These are phyloP conservation scores for Mrakia gelida DNA, from an alignment of 768 basidiomycete species.

Conservation along the genomic window DNA sequence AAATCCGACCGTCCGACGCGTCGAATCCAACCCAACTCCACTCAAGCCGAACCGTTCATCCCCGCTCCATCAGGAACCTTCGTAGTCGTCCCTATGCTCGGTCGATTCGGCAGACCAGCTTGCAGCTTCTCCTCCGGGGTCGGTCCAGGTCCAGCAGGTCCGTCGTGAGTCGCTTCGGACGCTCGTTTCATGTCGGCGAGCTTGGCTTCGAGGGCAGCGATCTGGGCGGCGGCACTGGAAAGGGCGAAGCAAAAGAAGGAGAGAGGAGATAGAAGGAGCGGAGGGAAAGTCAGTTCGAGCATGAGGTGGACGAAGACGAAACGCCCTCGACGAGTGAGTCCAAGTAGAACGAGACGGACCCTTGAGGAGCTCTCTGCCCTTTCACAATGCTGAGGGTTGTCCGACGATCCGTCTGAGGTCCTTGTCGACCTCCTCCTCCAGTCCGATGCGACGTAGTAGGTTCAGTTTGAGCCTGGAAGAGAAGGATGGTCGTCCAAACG, in stretches of 20 bases:
- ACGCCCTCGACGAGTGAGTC: neutral
- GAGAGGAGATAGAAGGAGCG: neutral
- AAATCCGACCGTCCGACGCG: neutral
- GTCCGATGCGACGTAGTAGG: slow-evolving; percentile 9
- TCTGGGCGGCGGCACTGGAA: slow-evolving; percentile 74
- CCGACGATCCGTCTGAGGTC: slow-evolving; percentile 48
- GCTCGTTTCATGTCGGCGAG: slow-evolving; percentile 64
- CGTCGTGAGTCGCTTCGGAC: neutral
- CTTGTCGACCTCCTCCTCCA: slow-evolving; percentile 8
- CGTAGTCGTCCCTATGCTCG: neutral
- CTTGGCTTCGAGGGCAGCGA: slow-evolving; percentile 94
- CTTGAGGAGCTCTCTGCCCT: slow-evolving; percentile 54
- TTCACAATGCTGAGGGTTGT: slow-evolving; percentile 88
- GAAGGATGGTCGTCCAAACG: neutral
- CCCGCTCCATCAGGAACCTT: slow-evolving; percentile 3
- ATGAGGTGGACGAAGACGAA: neutral
- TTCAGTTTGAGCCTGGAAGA: slow-evolving; percentile 17
- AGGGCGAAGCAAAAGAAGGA: neutral
- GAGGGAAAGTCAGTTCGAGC: neutral
- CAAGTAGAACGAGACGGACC: slow-evolving; percentile 47
- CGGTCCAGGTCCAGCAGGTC: neutral
- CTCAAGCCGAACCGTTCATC: slow-evolving; percentile 2
- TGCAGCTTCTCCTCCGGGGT: neutral
- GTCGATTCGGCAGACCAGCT: neutral
- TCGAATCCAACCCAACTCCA: neutral